Evolutionary conservation across 129 eudicot genomes (phyloP).

Genomic region (Flaveria brownii): DNA sequence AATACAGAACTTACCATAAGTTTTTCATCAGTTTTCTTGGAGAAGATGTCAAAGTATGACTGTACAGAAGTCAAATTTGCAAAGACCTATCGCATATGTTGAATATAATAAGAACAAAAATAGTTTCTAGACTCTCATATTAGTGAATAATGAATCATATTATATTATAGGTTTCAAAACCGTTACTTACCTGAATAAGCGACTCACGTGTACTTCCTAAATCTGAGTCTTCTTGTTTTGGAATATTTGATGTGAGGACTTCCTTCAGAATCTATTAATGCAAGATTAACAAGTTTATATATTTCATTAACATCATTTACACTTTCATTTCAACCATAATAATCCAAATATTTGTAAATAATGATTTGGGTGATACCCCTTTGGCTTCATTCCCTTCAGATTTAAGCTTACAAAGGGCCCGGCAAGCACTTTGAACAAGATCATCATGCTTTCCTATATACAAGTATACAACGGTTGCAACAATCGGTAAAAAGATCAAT

Average conservation of each 20-base stretch:
- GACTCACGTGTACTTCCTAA: conserved; percentile 80
- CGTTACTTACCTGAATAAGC: conserved; percentile 67
- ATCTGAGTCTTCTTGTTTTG: conserved; percentile 53
- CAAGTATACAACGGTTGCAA: too few relatives aligned
- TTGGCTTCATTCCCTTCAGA: conserved; percentile 73
- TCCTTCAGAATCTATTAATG: conserved; percentile 55
- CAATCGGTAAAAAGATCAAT: too few relatives aligned
- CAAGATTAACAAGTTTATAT: conserved; percentile 19
- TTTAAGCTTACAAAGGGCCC: conserved; percentile 69
- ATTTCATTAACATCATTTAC: not conserved
- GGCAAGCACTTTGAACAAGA: conserved; percentile 60
- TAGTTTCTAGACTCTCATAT: not conserved
- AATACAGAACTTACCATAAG: conserved; percentile 48
- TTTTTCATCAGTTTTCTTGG: conserved; percentile 68
- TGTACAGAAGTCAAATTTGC: conserved; percentile 78
- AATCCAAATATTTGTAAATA: not conserved
- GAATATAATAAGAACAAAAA: not conserved
- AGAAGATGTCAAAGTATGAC: conserved; percentile 73
- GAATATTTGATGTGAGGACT: conserved; percentile 58
- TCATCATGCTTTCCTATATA: conserved; percentile 55
- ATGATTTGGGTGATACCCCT: conserved; percentile 44
- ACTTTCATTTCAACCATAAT: not conserved
- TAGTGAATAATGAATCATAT: not conserved
- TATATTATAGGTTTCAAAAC: not conserved
- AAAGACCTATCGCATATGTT: conserved; percentile 62